A percentile compares a stretch with the other conserved stretches of the same genome.
phyloP scores from a whole-genome alignment of 106 monocot species.

The Dendrobium catenatum region DNA sequence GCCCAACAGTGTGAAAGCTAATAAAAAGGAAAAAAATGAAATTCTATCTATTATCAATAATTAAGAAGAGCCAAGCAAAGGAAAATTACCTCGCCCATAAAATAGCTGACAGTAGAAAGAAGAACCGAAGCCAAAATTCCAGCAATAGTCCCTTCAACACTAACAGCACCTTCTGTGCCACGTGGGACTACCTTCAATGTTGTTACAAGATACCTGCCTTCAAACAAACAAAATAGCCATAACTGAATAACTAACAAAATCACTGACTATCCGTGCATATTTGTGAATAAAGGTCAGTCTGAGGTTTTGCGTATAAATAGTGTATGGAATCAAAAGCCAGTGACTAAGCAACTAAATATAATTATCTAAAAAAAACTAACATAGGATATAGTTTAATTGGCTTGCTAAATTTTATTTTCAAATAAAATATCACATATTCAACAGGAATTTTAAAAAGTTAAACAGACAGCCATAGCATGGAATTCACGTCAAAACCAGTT shows the following conservation, averaged over 20 bases:
- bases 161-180: slow-evolving; percentile 96
- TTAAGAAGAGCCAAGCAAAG: background rate
- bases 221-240: slow-evolving; percentile 8
- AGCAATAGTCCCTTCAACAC: slow-evolving; percentile 80
- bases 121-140: slow-evolving; percentile 74
- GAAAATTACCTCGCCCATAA: slow-evolving; percentile 52
- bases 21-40: background rate
- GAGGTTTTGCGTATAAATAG: background rate
- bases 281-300: background rate
- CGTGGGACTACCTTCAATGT: slow-evolving; percentile 85
- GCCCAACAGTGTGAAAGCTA: background rate
- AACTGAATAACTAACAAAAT: slow-evolving; percentile 1
- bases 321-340: background rate
- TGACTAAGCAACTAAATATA: background rate
- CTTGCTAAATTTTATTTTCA: too few species aligned
- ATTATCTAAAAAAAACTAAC: background rate
- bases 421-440: too few species aligned
- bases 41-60: background rate
- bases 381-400: too few species aligned
- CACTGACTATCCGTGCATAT: background rate
- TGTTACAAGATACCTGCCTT: slow-evolving; percentile 79
- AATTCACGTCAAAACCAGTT: too few species aligned
- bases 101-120: slow-evolving; percentile 60
- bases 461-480: too few species aligned
- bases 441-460: too few species aligned